Evolutionary conservation across 2,329 filamentous ascomycete species (phyloP).

Genomic region (Botrytis elliptica): DNA sequence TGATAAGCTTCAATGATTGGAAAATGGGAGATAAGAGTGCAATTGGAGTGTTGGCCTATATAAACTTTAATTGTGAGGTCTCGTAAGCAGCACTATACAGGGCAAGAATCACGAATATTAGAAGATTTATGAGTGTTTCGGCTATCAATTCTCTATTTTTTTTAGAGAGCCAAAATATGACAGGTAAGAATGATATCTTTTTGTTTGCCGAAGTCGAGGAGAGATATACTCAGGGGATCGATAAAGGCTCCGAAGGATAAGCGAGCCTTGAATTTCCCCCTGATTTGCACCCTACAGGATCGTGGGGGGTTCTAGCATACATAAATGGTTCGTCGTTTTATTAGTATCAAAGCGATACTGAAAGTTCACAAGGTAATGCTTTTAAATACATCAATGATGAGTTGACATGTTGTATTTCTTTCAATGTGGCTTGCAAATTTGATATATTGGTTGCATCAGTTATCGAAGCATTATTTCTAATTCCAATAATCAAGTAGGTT

Average conservation of each 20-base stretch:
- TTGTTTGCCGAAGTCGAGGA: neutral
- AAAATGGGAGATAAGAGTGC: neutral
- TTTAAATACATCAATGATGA: neutral
- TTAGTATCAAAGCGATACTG: no score
- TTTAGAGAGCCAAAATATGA: neutral
- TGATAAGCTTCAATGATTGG: neutral
- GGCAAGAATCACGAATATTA: neutral
- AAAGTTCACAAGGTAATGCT: neutral
- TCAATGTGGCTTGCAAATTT: neutral
- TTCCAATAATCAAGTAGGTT: neutral
- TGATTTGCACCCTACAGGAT: neutral
- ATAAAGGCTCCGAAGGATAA: constrained; percentile 5
- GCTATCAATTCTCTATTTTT: neutral
- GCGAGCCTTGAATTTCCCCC: neutral
- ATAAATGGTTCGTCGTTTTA: neutral
- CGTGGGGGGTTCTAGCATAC: neutral
- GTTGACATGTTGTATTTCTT: neutral
- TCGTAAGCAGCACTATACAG: neutral
- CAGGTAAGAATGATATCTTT: neutral
- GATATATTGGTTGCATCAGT: neutral
- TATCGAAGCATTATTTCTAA: neutral
- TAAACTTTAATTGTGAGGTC: neutral
- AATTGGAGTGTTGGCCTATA: neutral
- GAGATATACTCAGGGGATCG: neutral
- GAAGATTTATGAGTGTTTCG: neutral